Percentiles rank a stretch among this genome's conserved stretches.
Evolutionary conservation across 345 rosid species (phyloP).

Genomic region (Eucalyptus regnans): DNA sequence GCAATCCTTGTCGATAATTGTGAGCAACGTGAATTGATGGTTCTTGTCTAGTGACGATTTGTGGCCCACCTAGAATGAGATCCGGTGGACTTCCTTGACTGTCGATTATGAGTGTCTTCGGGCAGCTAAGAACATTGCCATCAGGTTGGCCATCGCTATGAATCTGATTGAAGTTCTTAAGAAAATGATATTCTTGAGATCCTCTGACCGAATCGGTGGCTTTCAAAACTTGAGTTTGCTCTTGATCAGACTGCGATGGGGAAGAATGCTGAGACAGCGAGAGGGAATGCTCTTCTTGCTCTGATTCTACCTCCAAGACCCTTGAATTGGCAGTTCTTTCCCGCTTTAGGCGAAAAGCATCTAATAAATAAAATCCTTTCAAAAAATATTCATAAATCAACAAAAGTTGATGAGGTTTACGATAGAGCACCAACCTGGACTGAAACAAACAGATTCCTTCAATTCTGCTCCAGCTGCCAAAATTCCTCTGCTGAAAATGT

Average conservation of each 20-base stretch:
- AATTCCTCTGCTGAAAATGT: not conserved
- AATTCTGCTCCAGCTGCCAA: slow-evolving; percentile 11
- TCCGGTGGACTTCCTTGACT: slow-evolving; percentile 3
- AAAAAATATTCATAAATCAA: not conserved
- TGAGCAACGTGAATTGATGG: slow-evolving; percentile 4
- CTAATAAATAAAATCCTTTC: slow-evolving; percentile 1
- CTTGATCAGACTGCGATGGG: slow-evolving; percentile 65
- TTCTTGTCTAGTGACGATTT: slow-evolving; percentile 2
- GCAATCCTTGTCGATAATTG: slow-evolving; percentile 7
- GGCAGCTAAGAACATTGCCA: slow-evolving; percentile 1
- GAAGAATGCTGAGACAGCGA: slow-evolving; percentile 61
- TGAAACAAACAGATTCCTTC: slow-evolving; percentile 7
- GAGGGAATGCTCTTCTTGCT: slow-evolving; percentile 65
- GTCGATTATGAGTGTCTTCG: slow-evolving; percentile 3
- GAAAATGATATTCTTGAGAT: slow-evolving; percentile 20
- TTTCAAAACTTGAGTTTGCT: slow-evolving; percentile 25
- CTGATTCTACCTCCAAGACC: slow-evolving; percentile 36
- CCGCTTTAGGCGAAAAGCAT: slow-evolving; percentile 22
- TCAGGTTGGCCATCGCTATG: slow-evolving; percentile 9
- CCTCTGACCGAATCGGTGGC: slow-evolving; percentile 1
- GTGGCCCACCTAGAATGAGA: slow-evolving; percentile 6
- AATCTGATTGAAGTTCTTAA: slow-evolving; percentile 20
- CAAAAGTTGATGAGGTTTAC: not conserved
- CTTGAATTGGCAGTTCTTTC: slow-evolving; percentile 11
- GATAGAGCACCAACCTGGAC: slow-evolving; percentile 19